phyloP scores from a whole-genome alignment of 1,284 basidiomycete species.

The Singerocomus inundabilis region DNA sequence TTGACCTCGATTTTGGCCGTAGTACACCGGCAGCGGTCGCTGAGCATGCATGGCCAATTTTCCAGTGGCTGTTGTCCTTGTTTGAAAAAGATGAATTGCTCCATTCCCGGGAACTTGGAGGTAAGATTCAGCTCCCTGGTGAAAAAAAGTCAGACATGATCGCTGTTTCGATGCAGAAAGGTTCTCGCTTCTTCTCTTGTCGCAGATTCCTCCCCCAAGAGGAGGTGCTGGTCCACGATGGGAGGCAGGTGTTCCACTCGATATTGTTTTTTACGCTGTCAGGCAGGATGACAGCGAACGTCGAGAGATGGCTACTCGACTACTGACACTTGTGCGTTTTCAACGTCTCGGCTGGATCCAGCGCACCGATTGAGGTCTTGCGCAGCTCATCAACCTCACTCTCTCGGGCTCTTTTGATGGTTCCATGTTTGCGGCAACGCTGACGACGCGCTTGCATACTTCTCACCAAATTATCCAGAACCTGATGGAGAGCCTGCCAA shows the following conservation, averaged over 20 bases:
- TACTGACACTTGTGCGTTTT: slow-evolving; percentile 50
- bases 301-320: slow-evolving; percentile 45
- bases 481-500: slow-evolving; percentile 44
- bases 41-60: slow-evolving; percentile 59
- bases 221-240: slow-evolving; percentile 48
- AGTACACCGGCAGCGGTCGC: slow-evolving; percentile 43
- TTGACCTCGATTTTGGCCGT: slow-evolving; percentile 25
- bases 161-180: slow-evolving; percentile 38
- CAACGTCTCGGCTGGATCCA: neutral
- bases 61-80: slow-evolving; percentile 61
- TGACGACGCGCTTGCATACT: slow-evolving; percentile 45
- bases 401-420: slow-evolving; percentile 49
- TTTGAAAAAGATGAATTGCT: slow-evolving; percentile 62
- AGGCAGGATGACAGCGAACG: slow-evolving; percentile 42
- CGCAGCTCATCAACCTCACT: slow-evolving; percentile 56
- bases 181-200: slow-evolving; percentile 57
- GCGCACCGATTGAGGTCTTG: neutral
- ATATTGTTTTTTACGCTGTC: slow-evolving; percentile 54
- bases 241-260: slow-evolving; percentile 56
- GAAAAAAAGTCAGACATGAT: slow-evolving; percentile 11
- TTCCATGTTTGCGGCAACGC: slow-evolving; percentile 46
- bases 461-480: slow-evolving; percentile 35
- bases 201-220: slow-evolving; percentile 64
- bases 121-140: slow-evolving; percentile 14
- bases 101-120: slow-evolving; percentile 29